Base-by-base conservation (phyloP, 108 stramenopile species). In the Cyclotella atomus region DNA sequence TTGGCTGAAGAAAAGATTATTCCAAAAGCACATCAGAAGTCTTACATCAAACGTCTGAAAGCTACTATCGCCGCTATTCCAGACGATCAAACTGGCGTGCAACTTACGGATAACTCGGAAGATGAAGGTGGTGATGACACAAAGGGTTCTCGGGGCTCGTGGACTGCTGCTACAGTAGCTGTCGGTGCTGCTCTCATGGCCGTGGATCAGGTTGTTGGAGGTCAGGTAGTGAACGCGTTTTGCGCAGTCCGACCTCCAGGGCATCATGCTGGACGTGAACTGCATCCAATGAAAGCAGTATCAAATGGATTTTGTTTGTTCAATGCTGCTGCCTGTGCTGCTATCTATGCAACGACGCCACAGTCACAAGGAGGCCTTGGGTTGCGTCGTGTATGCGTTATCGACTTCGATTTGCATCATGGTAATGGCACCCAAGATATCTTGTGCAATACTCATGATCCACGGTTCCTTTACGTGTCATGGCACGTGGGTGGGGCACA, bases 271-370 rank as follows among this genome's bases (percentile, higher is more conserved):
- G 97, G 97, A 53, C 79, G 83, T 20, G 85, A 86, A 19, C 77
- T 97, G 36, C 92, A 87, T 33, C 76, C 94, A 25, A 95, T 97
- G 93, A 90, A 91, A 44, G 95, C 95, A 44, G 73, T 89, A 21
- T 89, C 89, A 5, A 97, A 98, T 77, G 99, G 99, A 2, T 99
- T 98, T 71, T 99, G 98, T 78, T 74, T 99, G 14, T 76, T 99
- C 32, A 99, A 99, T 82, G 88, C 90, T 59, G 97, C 92, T 32
- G 98, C 98, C 16, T 93, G 97, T 59, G 97, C 93, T 25, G 98
- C 99, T 23, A 87, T 96, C 16, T 96, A 99, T 82, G 99, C 99
- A 32, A 84, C 93, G 35, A 59, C 93, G 25, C 84, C 93, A 15
- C 68, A 83, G 23, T 83, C 87, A 8, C 87, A 92, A 43, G 91